Percentiles rank a stretch among this genome's conserved stretches.
Conservation (phyloP, 2,329 filamentous ascomycete species). For the Colletotrichum agaves region DNA sequence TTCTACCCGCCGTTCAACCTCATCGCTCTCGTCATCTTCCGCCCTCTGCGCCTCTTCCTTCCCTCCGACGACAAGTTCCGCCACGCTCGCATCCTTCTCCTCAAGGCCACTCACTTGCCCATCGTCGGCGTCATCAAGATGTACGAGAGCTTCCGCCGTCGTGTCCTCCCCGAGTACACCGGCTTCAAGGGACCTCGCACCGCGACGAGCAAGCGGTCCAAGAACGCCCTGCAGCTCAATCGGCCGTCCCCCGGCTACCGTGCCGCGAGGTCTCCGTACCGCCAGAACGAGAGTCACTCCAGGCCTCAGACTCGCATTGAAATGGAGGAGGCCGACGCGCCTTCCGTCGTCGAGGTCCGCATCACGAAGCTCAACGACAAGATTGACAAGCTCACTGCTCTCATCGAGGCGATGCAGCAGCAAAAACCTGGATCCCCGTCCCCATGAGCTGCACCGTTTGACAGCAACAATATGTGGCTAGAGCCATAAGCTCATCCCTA, state of each 20-base stretch:
- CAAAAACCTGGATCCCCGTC: constrained; percentile 18
- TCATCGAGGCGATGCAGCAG: constrained; percentile 62
- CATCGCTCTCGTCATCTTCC: constrained; percentile 75
- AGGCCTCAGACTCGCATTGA: constrained; percentile 37
- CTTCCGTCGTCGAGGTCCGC: constrained; percentile 59
- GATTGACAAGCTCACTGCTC: constrained; percentile 67
- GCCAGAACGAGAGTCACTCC: constrained; percentile 32
- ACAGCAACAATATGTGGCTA: constrained; percentile 9
- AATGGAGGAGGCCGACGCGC: constrained; percentile 50
- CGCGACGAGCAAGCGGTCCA: constrained; percentile 40
- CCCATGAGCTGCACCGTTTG: background rate
- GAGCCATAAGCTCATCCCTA: constrained; percentile 5
- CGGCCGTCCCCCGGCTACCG: constrained; percentile 42
- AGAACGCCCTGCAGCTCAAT: constrained; percentile 36
- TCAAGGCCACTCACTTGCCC: constrained; percentile 72
- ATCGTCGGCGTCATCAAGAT: constrained; percentile 75
- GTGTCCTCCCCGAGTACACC: constrained; percentile 53
- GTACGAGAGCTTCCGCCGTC: constrained; percentile 68
- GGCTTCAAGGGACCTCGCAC: constrained; percentile 59
- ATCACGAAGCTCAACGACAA: constrained; percentile 66
- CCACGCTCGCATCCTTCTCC: constrained; percentile 67
- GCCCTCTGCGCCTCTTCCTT: constrained; percentile 76
- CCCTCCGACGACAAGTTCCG: constrained; percentile 72
- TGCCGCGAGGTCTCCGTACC: constrained; percentile 39
- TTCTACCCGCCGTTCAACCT: constrained; percentile 81